Evolutionary conservation across 2,329 filamentous ascomycete species (phyloP).

Genomic region (Didymella pinodella): DNA sequence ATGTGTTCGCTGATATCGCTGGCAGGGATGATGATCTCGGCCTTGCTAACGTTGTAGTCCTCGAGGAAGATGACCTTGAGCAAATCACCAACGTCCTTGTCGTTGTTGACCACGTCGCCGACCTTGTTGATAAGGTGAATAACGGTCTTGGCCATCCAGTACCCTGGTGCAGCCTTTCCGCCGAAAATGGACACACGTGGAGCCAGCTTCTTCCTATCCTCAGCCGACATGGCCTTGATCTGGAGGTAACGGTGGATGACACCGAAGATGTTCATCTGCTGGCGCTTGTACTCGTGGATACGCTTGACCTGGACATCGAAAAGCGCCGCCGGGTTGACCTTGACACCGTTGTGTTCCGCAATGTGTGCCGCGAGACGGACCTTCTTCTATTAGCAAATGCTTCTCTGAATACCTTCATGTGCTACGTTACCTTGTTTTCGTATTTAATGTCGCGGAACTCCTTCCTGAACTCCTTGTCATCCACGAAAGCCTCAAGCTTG

Average conservation of each 20-base stretch:
- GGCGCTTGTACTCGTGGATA: slow-evolving; percentile 98
- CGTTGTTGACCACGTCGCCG: slow-evolving; percentile 87
- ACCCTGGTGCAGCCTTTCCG: slow-evolving; percentile 95
- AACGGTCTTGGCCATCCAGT: slow-evolving; percentile 99
- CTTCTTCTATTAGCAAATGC: not conserved
- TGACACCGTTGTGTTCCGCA: slow-evolving; percentile 78
- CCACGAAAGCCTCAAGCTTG: slow-evolving; percentile 81
- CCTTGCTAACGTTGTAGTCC: slow-evolving; percentile 99
- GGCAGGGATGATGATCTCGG: slow-evolving; percentile 92
- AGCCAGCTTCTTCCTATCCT: slow-evolving; percentile 84
- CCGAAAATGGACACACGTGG: slow-evolving; percentile 96
- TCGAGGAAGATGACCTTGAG: slow-evolving; percentile 97
- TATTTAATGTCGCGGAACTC: slow-evolving; percentile 98
- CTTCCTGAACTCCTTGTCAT: slow-evolving; percentile 89
- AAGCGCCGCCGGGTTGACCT: slow-evolving; percentile 84
- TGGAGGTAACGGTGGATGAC: slow-evolving; percentile 93
- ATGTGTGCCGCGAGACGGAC: slow-evolving; percentile 90
- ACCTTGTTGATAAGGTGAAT: slow-evolving; percentile 97
- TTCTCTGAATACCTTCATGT: not conserved
- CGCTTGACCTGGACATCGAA: slow-evolving; percentile 99
- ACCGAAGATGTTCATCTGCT: slow-evolving; percentile 98
- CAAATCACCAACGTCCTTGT: slow-evolving; percentile 88
- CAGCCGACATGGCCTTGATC: slow-evolving; percentile 83
- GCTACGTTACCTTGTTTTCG: slow-evolving; percentile 74
- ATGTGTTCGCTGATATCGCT: slow-evolving; percentile 99